phyloP scores from a whole-genome alignment of 306 rosid species.

The Vachellia collinsii region DNA sequence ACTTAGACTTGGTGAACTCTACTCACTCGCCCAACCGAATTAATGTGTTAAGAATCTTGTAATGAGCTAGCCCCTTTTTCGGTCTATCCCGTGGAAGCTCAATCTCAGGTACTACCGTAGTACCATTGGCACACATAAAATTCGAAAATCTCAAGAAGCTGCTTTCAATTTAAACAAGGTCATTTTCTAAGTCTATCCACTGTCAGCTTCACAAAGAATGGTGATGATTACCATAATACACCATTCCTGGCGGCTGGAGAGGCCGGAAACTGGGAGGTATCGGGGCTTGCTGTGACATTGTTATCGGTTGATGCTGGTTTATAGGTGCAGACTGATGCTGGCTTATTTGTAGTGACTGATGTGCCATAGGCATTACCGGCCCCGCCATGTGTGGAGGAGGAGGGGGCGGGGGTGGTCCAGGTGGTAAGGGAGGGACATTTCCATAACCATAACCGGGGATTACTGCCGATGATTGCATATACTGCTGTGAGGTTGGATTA shows the following conservation, averaged over 20 bases:
- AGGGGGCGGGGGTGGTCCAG: slow-evolving; percentile 44
- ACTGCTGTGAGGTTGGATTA: slow-evolving; percentile 70
- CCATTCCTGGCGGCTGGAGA: slow-evolving; percentile 81
- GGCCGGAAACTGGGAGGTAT: slow-evolving; percentile 82
- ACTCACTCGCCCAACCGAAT: not conserved
- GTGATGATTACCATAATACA: slow-evolving; percentile 64
- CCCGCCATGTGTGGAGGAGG: slow-evolving; percentile 59
- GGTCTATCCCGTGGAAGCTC: not conserved
- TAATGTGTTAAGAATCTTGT: slow-evolving; percentile 1
- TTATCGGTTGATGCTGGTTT: slow-evolving; percentile 53
- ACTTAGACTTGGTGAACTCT: not conserved
- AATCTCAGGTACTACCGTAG: slow-evolving; percentile 6
- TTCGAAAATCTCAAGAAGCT: slow-evolving; percentile 36
- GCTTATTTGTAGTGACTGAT: slow-evolving; percentile 52
- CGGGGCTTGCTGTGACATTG: slow-evolving; percentile 55
- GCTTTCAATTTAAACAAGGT: slow-evolving; percentile 28
- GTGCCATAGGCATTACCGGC: slow-evolving; percentile 59
- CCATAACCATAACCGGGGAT: slow-evolving; percentile 67
- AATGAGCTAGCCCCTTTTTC: slow-evolving; percentile 2
- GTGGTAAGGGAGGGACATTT: slow-evolving; percentile 61
- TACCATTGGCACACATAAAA: slow-evolving; percentile 31
- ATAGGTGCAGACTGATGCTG: slow-evolving; percentile 37
- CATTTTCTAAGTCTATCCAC: slow-evolving; percentile 32
- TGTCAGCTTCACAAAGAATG: slow-evolving; percentile 54
- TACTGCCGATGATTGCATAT: slow-evolving; percentile 61